phyloP scores from a whole-genome alignment of 2,329 filamentous ascomycete genomes.

The Arthrinium phaeospermum region DNA sequence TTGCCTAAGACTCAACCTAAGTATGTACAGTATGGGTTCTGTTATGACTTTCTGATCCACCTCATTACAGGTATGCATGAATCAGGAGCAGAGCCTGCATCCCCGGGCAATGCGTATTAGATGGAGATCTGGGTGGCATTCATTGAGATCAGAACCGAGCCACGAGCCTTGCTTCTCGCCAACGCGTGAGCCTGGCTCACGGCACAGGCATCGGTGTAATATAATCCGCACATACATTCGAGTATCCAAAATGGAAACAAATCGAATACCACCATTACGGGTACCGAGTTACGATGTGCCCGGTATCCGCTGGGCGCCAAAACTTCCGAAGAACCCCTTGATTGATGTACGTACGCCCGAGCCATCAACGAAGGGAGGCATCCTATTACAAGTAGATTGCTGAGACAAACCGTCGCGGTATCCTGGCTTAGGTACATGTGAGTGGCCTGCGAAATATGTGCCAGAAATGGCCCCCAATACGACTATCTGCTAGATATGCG shows the following conservation, averaged over 20 bases:
- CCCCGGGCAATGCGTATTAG: background rate
- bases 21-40: background rate
- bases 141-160: background rate
- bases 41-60: background rate
- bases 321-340: conserved; percentile 2
- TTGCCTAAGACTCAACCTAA: background rate
- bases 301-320: conserved; percentile 7
- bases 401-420: background rate
- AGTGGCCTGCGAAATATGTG: background rate
- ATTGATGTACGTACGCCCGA: conserved; percentile 12
- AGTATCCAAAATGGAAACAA: background rate
- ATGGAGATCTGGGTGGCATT: background rate
- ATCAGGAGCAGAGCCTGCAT: background rate
- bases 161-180: conserved; percentile 5
- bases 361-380: conserved; percentile 8
- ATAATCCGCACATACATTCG: background rate
- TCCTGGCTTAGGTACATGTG: background rate
- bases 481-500: background rate
- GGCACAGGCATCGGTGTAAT: conserved; percentile 2
- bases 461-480: conserved; percentile 10
- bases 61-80: background rate
- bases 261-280: background rate
- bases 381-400: background rate
- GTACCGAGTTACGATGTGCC: background rate
- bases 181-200: background rate